Conservation (phyloP, 768 basidiomycete species). For the Mycena albidolilacea region DNA sequence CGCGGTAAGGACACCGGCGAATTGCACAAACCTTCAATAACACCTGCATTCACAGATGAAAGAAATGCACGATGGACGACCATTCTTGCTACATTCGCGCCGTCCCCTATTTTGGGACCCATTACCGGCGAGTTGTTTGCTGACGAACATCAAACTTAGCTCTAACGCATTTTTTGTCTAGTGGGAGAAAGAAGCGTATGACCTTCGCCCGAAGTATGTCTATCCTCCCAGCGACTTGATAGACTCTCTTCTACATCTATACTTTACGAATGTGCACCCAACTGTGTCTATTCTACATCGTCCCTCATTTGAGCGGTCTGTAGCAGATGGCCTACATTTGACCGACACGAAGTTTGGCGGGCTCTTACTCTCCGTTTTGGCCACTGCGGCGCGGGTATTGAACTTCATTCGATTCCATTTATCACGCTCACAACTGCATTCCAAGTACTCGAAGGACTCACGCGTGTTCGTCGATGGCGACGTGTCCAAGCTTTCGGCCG, state of each 20-base stretch:
- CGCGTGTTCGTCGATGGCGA: too few species aligned
- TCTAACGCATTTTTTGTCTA: conserved; percentile 23
- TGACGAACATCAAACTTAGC: too few species aligned
- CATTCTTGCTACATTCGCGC: not conserved
- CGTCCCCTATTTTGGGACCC: conserved; percentile 39
- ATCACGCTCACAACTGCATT: too few species aligned
- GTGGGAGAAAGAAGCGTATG: conserved; percentile 56
- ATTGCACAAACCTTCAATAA: conserved; percentile 42
- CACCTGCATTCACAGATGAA: not conserved
- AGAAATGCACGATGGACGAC: conserved; percentile 21
- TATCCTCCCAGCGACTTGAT: conserved; percentile 69
- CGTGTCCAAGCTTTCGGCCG: too few species aligned
- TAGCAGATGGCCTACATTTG: conserved; percentile 51
- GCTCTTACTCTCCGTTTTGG: conserved; percentile 74
- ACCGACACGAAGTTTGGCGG: too few species aligned
- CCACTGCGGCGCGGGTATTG: conserved; percentile 62
- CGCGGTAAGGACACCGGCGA: conserved; percentile 47
- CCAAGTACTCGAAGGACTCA: too few species aligned
- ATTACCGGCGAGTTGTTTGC: conserved; percentile 23
- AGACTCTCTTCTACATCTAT: conserved; percentile 65
- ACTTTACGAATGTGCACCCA: conserved; percentile 68
- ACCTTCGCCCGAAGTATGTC: conserved; percentile 46
- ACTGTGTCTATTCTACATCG: conserved; percentile 75
- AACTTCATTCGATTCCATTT: too few species aligned
- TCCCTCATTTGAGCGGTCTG: conserved; percentile 70